Base-by-base conservation (phyloP, 2,329 filamentous ascomycete genomes). In the Trichoderma sp. region DNA sequence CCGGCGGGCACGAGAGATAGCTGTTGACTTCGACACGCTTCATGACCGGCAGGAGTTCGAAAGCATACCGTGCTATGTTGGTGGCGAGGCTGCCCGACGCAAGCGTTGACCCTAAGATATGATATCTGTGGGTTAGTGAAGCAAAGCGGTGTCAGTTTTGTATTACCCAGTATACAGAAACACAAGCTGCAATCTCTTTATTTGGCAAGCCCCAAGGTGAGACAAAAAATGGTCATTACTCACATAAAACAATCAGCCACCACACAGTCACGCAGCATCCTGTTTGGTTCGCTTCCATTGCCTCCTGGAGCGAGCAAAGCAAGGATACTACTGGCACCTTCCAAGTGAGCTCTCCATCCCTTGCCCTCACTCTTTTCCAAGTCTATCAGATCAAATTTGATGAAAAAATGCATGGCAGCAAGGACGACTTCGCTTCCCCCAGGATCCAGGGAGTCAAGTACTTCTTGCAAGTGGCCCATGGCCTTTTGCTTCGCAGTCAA, bases 331-430 rank as follows among this genome's bases (percentile, higher is more conserved):
- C 82, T 82, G 26, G 84, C 84, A 7, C 83, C 85, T 36, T 82
- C 80, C 58, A 87, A 79, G 74, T 87, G 85, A 57, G 81, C 77
- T 73, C 82, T 82, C 85, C 85, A 86, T 71, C 80, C 80, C 69
- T 79, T 81, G 6, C 80, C 79, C 23, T 79, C 81, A 26, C 80
- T 80, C 71, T 80, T 82, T 13, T 85, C 83, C 12, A 85, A 76
- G 73, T 87, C 85, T 59, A 87, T 84, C n/a, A 87, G 78, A 65
- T 86, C 80, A 72, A 87, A 85, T 72, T 85, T 85, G 77, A 87
- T 80, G 71, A 86, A 86, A 76, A 86, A 86, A 64, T 86, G 81
- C 71, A 85, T 82, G 2, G 85, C 84, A 9, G 84, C 84, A 17
- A 86, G 78, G 32, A 84, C 78, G 36, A 85, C 82, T 73, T 86